A percentile compares a stretch with the other conserved stretches of the same genome.
Evolutionary conservation across 805 yeast genomes (phyloP).

Genomic region (Teunomyces kruisii): DNA sequence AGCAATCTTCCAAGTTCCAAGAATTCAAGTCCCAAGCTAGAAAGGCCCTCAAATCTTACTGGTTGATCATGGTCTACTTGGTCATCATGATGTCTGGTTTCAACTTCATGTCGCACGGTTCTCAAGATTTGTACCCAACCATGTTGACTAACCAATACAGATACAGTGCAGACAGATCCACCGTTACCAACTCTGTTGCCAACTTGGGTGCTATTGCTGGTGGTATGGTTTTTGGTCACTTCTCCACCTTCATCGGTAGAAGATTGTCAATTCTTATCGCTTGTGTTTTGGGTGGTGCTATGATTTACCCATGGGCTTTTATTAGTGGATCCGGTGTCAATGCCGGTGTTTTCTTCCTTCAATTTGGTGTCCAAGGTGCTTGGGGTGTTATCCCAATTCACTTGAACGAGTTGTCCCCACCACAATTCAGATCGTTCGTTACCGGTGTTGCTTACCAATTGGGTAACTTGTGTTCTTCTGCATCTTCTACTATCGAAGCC

Average conservation of each 20-base stretch:
- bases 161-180: constrained; percentile 30
- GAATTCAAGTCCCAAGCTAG: constrained; percentile 13
- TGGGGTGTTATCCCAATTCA: constrained; percentile 70
- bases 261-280: constrained; percentile 34
- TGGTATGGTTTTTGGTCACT: constrained; percentile 46
- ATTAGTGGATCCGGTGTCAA: constrained; percentile 40
- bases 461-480: constrained; percentile 67
- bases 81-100: constrained; percentile 48
- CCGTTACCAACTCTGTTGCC: constrained; percentile 42
- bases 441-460: constrained; percentile 66
- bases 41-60: constrained; percentile 45
- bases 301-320: constrained; percentile 42
- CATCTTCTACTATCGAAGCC: constrained; percentile 68
- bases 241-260: constrained; percentile 37
- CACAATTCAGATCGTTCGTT: constrained; percentile 60
- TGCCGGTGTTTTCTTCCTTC: constrained; percentile 62
- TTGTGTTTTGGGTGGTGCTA: constrained; percentile 36
- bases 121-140: constrained; percentile 44
- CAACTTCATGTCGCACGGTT: constrained; percentile 43
- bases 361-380: constrained; percentile 65
- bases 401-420: constrained; percentile 60
- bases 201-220: constrained; percentile 43
- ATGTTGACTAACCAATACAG: constrained; percentile 34
- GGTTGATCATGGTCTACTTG: constrained; percentile 60
- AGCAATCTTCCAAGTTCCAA: constrained; percentile 6